These are phyloP conservation scores for Tilletia caries DNA, from an alignment of 1,284 basidiomycete species.

Conservation along the genomic window DNA sequence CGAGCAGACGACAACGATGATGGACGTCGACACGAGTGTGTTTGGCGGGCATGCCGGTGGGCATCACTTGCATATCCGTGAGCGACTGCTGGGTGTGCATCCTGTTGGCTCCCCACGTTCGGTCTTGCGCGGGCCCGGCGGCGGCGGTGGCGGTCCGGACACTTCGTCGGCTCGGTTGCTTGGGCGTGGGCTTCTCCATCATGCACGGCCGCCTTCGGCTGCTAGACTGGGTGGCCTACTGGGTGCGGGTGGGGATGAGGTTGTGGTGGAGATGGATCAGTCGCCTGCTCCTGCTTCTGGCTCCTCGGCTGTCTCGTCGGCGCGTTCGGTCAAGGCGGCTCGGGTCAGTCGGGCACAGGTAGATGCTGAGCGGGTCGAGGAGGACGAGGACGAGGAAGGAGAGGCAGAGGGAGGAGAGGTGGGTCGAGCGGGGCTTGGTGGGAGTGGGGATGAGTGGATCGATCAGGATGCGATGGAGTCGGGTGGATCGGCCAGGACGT, in stretches of 20 bases:
- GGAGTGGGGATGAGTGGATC: conserved; percentile 5
- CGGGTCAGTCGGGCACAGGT: conserved; percentile 1
- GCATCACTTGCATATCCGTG: not conserved
- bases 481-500: not conserved
- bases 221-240: not conserved
- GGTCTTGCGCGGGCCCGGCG: too few species aligned
- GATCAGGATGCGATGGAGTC: not conserved
- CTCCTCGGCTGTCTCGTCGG: not conserved
- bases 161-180: not conserved
- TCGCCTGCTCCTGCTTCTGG: not conserved
- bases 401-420: not conserved
- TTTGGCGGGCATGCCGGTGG: not conserved
- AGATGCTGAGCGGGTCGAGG: not conserved
- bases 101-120: conserved; percentile 3
- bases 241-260: not conserved
- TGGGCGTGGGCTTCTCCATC: not conserved
- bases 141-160: too few species aligned
- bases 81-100: not conserved
- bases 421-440: not conserved
- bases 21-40: not conserved
- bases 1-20: conserved; percentile 9
- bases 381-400: not conserved
- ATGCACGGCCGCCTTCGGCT: not conserved
- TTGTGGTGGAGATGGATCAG: conserved; percentile 11
- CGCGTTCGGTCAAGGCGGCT: not conserved